These are phyloP conservation scores for Marsdenia floribunda DNA, from an alignment of 257 asterid genomes.

Conservation along the genomic window DNA sequence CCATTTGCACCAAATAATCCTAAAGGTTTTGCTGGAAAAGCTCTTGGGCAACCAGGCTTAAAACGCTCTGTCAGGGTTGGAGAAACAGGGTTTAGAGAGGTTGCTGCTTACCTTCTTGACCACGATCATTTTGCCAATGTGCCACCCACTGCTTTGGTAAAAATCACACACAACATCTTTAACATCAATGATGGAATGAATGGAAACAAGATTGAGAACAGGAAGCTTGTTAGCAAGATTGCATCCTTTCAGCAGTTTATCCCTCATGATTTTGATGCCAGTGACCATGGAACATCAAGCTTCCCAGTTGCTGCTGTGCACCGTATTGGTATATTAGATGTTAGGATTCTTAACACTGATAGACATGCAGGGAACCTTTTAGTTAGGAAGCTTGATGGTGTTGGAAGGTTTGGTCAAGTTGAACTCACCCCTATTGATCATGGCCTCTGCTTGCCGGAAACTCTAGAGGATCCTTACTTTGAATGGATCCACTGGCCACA, in stretches of 20 bases:
- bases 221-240: conserved; percentile 74
- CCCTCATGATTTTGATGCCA: conserved; percentile 88
- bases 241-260: conserved; percentile 88
- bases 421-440: conserved; percentile 91
- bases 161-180: conserved; percentile 81
- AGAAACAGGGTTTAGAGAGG: conserved; percentile 92
- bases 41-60: conserved; percentile 92
- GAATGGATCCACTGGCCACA: conserved; percentile 99
- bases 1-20: conserved; percentile 98
- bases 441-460: conserved; percentile 93
- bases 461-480: conserved; percentile 90
- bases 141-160: conserved; percentile 89
- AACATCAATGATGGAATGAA: conserved; percentile 85
- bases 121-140: conserved; percentile 82
- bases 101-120: conserved; percentile 93
- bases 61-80: conserved; percentile 90
- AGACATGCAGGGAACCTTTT: conserved; percentile 93
- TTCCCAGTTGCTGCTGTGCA: conserved; percentile 90
- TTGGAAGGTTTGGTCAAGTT: conserved; percentile 81
- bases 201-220: conserved; percentile 50
- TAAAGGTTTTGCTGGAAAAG: conserved; percentile 91
- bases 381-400: conserved; percentile 81
- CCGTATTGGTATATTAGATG: conserved; percentile 88
- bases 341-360: conserved; percentile 93
- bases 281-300: conserved; percentile 92